Conservation (phyloP, 768 basidiomycete species). For the Collybiopsis luxurians region DNA sequence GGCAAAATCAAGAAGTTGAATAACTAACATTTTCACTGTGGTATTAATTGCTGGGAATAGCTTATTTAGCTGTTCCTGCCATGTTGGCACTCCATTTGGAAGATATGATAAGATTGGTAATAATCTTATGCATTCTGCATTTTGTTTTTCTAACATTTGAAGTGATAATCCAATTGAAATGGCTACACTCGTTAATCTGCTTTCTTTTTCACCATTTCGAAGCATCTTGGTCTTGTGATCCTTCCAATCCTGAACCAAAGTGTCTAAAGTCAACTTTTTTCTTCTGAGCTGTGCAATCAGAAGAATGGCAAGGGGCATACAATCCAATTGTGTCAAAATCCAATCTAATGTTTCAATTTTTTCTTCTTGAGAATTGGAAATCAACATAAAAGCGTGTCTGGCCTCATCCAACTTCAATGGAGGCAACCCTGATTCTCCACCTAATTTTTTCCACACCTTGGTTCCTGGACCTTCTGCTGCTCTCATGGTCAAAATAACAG, state of each 20-base stretch:
- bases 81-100: background rate
- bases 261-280: too few relatives aligned
- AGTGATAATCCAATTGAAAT: background rate
- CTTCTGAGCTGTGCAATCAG: too few relatives aligned
- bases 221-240: too few relatives aligned
- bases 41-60: background rate
- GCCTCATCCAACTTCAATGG: background rate
- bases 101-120: background rate
- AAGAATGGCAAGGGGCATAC: too few relatives aligned
- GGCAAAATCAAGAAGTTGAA: background rate
- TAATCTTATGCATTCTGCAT: background rate
- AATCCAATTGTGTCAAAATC: background rate
- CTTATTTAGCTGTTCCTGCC: too few relatives aligned
- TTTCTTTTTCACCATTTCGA: background rate
- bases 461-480: background rate
- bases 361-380: background rate
- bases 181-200: background rate
- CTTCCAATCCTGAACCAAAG: too few relatives aligned
- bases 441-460: background rate
- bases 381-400: background rate
- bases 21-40: background rate
- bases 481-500: constrained; percentile 7
- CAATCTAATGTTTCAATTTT: background rate
- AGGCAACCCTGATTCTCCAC: background rate
- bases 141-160: background rate